phyloP scores from a whole-genome alignment of 1,284 basidiomycete species.

The Amylostereum areolatum region DNA sequence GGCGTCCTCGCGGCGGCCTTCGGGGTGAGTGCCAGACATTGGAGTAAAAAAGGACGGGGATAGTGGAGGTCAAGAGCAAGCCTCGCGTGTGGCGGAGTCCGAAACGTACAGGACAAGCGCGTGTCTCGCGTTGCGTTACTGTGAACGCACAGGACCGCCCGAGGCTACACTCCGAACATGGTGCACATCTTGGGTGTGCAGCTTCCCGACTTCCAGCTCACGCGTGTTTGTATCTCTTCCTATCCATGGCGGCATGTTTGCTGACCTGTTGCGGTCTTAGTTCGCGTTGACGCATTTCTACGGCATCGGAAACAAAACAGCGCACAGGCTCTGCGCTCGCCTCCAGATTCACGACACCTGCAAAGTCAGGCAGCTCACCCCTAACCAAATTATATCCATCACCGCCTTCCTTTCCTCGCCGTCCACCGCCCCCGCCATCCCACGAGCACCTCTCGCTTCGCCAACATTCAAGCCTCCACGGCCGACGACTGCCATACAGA shows the following conservation, averaged over 20 bases:
- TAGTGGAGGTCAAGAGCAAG: not conserved
- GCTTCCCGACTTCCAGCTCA: conserved; percentile 61
- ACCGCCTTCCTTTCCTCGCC: conserved; percentile 88
- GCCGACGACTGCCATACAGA: conserved; percentile 37
- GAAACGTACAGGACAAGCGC: too few species aligned
- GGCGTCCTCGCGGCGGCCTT: conserved; percentile 74
- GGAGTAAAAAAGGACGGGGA: not conserved
- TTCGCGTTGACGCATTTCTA: conserved; percentile 82
- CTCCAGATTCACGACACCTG: conserved; percentile 81
- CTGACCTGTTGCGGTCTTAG: conserved; percentile 32
- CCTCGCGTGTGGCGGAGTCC: too few species aligned
- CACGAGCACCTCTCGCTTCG: conserved; percentile 57
- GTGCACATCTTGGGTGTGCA: conserved; percentile 76
- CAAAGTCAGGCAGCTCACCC: conserved; percentile 71
- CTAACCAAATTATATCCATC: conserved; percentile 76
- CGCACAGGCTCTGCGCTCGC: conserved; percentile 80
- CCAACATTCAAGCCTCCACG: conserved; percentile 43
- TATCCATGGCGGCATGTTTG: not conserved
- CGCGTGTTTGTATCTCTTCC: conserved; percentile 43
- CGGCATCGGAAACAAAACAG: conserved; percentile 71
- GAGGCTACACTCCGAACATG: conserved; percentile 33
- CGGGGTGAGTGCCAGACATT: conserved; percentile 67
- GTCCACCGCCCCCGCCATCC: conserved; percentile 54
- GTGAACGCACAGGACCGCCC: too few species aligned
- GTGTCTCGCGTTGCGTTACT: not conserved